A percentile compares a stretch with the other conserved stretches of the same genome.
Conservation (phyloP, 495 filamentous ascomycete species). For the Choiromyces venosus region DNA sequence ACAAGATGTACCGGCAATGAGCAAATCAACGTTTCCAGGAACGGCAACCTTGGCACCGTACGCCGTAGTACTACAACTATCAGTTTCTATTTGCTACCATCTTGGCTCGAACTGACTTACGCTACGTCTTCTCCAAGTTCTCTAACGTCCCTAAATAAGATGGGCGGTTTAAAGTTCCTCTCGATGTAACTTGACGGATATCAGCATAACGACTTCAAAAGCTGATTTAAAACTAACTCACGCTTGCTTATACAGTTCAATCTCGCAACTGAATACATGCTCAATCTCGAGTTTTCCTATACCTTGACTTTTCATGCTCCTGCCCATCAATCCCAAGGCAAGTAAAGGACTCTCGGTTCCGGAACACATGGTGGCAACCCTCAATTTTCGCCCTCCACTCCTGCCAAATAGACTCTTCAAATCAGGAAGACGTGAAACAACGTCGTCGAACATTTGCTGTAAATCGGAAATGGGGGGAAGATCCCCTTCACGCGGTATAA, state of each 20-base stretch:
- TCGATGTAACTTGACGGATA: conserved; percentile 52
- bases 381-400: conserved; percentile 48
- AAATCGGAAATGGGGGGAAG: conserved; percentile 44
- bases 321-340: conserved; percentile 53
- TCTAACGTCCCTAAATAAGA: conserved; percentile 65
- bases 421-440: conserved; percentile 28
- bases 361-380: conserved; percentile 72
- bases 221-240: conserved; percentile 39
- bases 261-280: conserved; percentile 75
- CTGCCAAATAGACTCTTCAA: conserved; percentile 42
- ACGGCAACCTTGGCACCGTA: conserved; percentile 58
- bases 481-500: conserved; percentile 36
- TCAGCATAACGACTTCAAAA: not conserved
- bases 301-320: conserved; percentile 40
- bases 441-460: conserved; percentile 41
- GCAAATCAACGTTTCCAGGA: conserved; percentile 58
- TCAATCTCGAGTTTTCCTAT: conserved; percentile 47
- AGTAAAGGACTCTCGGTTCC: conserved; percentile 76
- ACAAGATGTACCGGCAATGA: conserved; percentile 72
- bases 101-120: conserved; percentile 48
- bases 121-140: conserved; percentile 54
- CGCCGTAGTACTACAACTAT: conserved; percentile 57
- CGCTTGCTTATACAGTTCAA: conserved; percentile 69
- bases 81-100: conserved; percentile 11
- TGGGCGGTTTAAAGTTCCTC: conserved; percentile 59